Evolutionary conservation across 1,139 yeast genomes (phyloP).

Genomic region (Blastobotrys persicus): DNA sequence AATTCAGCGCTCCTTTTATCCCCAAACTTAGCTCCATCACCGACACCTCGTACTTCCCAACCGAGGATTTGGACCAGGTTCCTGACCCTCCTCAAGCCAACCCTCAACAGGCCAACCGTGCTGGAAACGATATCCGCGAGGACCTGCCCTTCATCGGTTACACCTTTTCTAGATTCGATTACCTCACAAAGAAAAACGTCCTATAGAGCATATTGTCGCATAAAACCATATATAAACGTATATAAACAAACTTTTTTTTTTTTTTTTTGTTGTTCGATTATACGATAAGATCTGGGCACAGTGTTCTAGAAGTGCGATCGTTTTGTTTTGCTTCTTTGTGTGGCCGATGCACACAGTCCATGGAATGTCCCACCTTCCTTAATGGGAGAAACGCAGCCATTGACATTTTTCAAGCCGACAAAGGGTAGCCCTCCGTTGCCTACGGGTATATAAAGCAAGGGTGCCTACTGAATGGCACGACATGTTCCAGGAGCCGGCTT

Average conservation of each 20-base stretch:
- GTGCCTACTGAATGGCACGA: no score
- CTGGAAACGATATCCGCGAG: slow-evolving; percentile 68
- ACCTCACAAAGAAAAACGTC: slow-evolving; percentile 84
- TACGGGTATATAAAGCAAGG: no score
- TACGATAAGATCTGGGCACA: no score
- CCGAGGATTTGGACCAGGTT: slow-evolving; percentile 92
- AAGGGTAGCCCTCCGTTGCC: no score
- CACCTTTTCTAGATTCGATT: slow-evolving; percentile 91
- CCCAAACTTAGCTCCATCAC: slow-evolving; percentile 83
- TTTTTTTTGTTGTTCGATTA: no score
- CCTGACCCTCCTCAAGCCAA: slow-evolving; percentile 29
- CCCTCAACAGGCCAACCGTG: slow-evolving; percentile 36
- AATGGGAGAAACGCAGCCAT: no score
- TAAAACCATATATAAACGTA: background rate
- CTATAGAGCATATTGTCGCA: slow-evolving; percentile 38
- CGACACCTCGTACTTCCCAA: slow-evolving; percentile 96
- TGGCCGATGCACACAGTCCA: no score
- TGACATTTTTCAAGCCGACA: no score
- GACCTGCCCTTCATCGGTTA: slow-evolving; percentile 96
- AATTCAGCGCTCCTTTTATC: slow-evolving; percentile 93
- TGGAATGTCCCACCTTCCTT: no score
- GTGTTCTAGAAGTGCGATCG: no score
- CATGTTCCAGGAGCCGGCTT: no score
- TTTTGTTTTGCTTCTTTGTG: no score
- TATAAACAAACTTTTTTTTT: background rate